phyloP scores from a whole-genome alignment of 2,329 filamentous ascomycete species.

The Ophiosphaerella korrae region DNA sequence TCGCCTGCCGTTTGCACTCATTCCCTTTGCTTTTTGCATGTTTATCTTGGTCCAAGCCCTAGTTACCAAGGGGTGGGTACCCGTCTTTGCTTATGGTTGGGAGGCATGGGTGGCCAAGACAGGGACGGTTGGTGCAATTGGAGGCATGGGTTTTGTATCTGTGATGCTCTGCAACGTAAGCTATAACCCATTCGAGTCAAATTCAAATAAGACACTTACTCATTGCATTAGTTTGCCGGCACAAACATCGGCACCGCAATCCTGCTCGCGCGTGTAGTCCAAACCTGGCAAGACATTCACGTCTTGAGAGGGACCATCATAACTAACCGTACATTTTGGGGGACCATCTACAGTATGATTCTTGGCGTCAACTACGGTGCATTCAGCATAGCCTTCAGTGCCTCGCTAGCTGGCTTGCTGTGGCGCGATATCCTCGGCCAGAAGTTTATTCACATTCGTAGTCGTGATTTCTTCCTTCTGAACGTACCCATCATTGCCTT shows the following conservation, averaged over 20 bases:
- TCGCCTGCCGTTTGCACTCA: constrained; percentile 69
- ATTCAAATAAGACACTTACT: neutral
- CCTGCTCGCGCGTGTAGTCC: constrained; percentile 71
- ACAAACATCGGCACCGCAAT: constrained; percentile 80
- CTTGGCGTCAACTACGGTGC: constrained; percentile 76
- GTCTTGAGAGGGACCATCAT: constrained; percentile 55
- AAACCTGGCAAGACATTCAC: constrained; percentile 70
- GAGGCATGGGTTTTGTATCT: constrained; percentile 74
- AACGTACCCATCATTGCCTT: constrained; percentile 75
- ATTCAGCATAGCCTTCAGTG: constrained; percentile 74
- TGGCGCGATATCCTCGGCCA: constrained; percentile 73
- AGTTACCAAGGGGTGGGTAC: constrained; percentile 75
- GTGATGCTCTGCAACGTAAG: constrained; percentile 74
- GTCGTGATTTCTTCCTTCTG: constrained; percentile 68
- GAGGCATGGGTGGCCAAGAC: constrained; percentile 73
- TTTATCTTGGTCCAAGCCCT: constrained; percentile 75
- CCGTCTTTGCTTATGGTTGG: constrained; percentile 75
- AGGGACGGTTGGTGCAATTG: constrained; percentile 69
- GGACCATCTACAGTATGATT: constrained; percentile 75
- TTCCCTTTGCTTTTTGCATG: constrained; percentile 76
- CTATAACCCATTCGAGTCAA: constrained; percentile 14
- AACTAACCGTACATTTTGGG: constrained; percentile 71
- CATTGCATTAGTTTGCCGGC: constrained; percentile 65
- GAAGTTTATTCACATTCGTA: constrained; percentile 69
- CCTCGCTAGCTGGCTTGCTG: constrained; percentile 71